Percentiles rank a stretch among this genome's conserved stretches.
These are phyloP conservation scores for Osmanthus fragrans DNA, from an alignment of 257 asterid species.

Conservation along the genomic window DNA sequence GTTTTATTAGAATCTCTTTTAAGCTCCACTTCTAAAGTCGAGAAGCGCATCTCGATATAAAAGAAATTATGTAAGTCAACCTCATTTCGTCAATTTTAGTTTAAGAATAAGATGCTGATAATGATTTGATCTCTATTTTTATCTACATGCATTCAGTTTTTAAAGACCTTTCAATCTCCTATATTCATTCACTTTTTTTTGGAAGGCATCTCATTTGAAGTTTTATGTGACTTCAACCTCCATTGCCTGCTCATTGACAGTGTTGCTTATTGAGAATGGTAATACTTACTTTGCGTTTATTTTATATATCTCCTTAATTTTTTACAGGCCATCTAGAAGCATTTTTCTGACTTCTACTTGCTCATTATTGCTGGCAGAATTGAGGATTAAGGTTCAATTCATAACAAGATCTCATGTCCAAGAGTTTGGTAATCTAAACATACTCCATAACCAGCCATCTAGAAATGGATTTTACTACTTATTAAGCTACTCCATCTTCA, in stretches of 20 bases:
- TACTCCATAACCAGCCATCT: not conserved
- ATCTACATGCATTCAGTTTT: no score
- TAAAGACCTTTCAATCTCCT: no score
- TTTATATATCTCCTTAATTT: no score
- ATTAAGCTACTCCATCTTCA: not conserved
- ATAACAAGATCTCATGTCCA: not conserved
- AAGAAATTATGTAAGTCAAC: not conserved
- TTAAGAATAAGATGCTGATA: not conserved
- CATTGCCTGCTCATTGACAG: no score
- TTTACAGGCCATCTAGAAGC: not conserved
- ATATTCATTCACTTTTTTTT: no score
- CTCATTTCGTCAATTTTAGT: not conserved
- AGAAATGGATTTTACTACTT: not conserved
- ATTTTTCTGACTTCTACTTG: not conserved
- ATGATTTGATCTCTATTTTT: no score
- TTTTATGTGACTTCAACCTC: no score
- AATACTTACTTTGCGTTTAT: no score
- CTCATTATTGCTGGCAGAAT: not conserved
- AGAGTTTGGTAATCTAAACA: not conserved
- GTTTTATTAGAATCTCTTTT: constrained; percentile 85
- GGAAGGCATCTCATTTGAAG: no score
- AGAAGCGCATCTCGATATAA: constrained; percentile 65
- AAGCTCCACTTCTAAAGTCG: constrained; percentile 78
- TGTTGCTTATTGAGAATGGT: no score
- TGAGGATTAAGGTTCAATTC: not conserved